These are phyloP conservation scores for Schoenoplectus triqueter DNA, from an alignment of 202 grass and related monocot species.

Conservation along the genomic window DNA sequence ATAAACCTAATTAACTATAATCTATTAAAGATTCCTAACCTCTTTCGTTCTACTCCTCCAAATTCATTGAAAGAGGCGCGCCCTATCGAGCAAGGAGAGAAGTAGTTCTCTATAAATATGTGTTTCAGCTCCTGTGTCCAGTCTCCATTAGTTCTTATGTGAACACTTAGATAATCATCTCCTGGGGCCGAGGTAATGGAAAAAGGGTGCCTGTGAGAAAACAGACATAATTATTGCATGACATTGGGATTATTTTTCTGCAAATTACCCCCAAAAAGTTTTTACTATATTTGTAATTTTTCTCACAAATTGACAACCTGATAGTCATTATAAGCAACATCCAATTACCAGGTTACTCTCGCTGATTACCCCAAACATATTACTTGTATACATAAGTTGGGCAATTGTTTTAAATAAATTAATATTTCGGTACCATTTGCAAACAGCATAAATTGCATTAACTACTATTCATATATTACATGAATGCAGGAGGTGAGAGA, in stretches of 20 bases:
- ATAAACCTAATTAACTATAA: neutral
- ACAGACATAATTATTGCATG: constrained; percentile 11
- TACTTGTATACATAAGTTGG: neutral
- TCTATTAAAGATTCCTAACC: constrained; percentile 42
- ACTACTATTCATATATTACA: constrained; percentile 8
- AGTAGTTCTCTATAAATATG: constrained; percentile 80
- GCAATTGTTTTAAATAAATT: neutral
- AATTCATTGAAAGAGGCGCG: constrained; percentile 68
- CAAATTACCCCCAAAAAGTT: neutral
- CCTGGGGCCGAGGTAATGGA: constrained; percentile 98
- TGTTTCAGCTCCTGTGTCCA: constrained; percentile 97
- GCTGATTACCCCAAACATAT: no score
- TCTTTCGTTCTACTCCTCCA: constrained; percentile 65
- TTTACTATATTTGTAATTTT: neutral
- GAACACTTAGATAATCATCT: constrained; percentile 93
- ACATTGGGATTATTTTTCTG: neutral
- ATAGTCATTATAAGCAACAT: neutral
- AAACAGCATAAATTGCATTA: constrained; percentile 4
- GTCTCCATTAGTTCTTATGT: constrained; percentile 87
- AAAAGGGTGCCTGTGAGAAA: constrained; percentile 83
- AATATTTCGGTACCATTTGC: neutral
- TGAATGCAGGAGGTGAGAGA: neutral
- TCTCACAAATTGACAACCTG: neutral
- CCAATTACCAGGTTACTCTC: neutral
- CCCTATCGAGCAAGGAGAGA: constrained; percentile 56